phyloP scores from a whole-genome alignment of 805 yeast genomes.

The Nakazawaea pomicola region DNA sequence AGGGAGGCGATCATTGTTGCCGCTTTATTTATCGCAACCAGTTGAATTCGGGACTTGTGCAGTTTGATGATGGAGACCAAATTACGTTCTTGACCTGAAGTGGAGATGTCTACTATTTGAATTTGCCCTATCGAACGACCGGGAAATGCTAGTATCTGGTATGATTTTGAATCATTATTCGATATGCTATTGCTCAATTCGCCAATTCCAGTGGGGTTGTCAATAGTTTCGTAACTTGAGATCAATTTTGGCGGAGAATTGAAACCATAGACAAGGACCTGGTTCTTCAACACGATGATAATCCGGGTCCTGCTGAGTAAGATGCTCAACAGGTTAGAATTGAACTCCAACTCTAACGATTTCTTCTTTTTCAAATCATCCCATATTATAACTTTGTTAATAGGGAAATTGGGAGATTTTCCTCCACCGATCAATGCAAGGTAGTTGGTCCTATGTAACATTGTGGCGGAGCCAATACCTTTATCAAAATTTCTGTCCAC shows the following conservation, averaged over 20 bases:
- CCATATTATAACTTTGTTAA: conserved; percentile 83
- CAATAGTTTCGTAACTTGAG: conserved; percentile 58
- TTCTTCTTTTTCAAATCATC: conserved; percentile 80
- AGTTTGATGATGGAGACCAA: conserved; percentile 70
- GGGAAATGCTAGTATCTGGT: conserved; percentile 68
- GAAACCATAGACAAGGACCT: conserved; percentile 73
- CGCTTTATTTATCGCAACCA: conserved; percentile 55
- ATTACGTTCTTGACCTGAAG: conserved; percentile 57
- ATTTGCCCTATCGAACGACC: conserved; percentile 73
- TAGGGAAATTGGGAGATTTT: conserved; percentile 67
- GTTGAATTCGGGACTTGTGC: conserved; percentile 62
- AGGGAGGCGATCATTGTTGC: conserved; percentile 78
- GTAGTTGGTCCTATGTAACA: conserved; percentile 90
- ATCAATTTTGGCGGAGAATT: conserved; percentile 71
- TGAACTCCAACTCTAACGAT: conserved; percentile 69
- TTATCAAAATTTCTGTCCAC: conserved; percentile 51
- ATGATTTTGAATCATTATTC: conserved; percentile 1
- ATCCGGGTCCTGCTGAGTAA: conserved; percentile 71
- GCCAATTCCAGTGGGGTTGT: conserved; percentile 60
- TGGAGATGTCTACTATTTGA: conserved; percentile 71
- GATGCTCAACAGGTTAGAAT: conserved; percentile 69
- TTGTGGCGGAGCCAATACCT: conserved; percentile 73
- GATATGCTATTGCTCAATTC: conserved; percentile 38
- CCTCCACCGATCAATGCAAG: conserved; percentile 92
- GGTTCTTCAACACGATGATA: conserved; percentile 62